Evolutionary conservation across 257 asterid species (phyloP).

Genomic region (Lavandula angustifolia): DNA sequence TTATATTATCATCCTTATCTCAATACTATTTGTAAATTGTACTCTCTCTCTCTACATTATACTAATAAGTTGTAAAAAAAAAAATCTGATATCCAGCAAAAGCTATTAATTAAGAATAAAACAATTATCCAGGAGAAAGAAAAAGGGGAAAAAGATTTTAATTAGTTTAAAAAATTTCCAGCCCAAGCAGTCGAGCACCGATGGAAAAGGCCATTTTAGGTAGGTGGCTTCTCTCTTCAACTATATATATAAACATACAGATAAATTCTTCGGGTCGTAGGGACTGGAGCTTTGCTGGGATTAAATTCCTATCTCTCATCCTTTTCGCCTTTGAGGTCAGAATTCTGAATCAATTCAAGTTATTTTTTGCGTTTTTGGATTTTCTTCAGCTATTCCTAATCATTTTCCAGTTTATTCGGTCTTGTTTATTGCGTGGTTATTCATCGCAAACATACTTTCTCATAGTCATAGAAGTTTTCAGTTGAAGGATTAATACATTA

Average conservation of each 20-base stretch:
- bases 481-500: constrained; percentile 5
- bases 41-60: neutral
- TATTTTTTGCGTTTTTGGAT: neutral
- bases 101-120: neutral
- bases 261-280: neutral
- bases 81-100: constrained; percentile 24
- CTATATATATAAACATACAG: no score
- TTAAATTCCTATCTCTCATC: neutral
- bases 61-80: neutral
- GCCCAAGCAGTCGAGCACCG: no score
- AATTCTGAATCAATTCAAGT: neutral
- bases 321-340: constrained; percentile 27
- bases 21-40: neutral
- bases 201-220: no score
- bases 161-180: no score
- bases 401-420: neutral
- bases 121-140: constrained; percentile 8
- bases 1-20: neutral
- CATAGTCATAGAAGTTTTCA: neutral
- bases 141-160: constrained; percentile 20
- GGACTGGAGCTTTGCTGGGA: neutral
- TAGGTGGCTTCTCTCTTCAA: no score
- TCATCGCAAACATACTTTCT: neutral
- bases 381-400: neutral
- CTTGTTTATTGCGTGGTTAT: no score